Percentiles rank a stretch among this genome's conserved stretches.
Evolutionary conservation across 169 alveolate species (phyloP).

Genomic region (Eimeria acervulina): DNA sequence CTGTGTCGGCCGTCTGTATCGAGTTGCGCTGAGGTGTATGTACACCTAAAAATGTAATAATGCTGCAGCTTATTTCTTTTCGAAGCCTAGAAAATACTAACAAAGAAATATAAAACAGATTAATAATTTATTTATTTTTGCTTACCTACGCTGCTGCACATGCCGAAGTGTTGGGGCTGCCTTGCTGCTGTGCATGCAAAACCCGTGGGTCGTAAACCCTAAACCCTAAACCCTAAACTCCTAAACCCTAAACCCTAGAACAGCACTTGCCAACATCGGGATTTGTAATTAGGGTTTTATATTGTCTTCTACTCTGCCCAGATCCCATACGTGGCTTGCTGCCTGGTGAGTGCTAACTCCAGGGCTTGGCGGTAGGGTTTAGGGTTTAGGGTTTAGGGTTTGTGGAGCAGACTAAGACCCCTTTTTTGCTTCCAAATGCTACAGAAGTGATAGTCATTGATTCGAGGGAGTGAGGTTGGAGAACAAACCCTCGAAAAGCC

Average conservation of each 20-base stretch:
- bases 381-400: constrained; percentile 37
- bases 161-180: not conserved
- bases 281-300: not conserved
- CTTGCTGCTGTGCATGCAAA: not conserved
- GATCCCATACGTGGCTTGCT: not conserved
- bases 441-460: not conserved
- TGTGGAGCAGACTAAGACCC: not conserved
- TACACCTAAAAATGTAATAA: not conserved
- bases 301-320: not conserved
- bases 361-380: constrained; percentile 14
- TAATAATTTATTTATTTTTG: not conserved
- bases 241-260: constrained; percentile 18
- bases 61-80: too few relatives aligned
- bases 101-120: too few relatives aligned
- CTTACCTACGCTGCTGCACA: not conserved
- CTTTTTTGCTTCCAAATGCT: not conserved
- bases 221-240: constrained; percentile 28
- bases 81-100: too few relatives aligned
- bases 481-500: not conserved
- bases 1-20: not conserved
- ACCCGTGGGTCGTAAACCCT: not conserved
- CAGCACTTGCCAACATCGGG: constrained; percentile 8
- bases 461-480: not conserved
- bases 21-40: not conserved
- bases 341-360: not conserved